Evolutionary conservation across 2,329 filamentous ascomycete species (phyloP), one percentile per base, ranked within the genome.

Genomic region (Pseudogymnoascus sp.): DNA sequence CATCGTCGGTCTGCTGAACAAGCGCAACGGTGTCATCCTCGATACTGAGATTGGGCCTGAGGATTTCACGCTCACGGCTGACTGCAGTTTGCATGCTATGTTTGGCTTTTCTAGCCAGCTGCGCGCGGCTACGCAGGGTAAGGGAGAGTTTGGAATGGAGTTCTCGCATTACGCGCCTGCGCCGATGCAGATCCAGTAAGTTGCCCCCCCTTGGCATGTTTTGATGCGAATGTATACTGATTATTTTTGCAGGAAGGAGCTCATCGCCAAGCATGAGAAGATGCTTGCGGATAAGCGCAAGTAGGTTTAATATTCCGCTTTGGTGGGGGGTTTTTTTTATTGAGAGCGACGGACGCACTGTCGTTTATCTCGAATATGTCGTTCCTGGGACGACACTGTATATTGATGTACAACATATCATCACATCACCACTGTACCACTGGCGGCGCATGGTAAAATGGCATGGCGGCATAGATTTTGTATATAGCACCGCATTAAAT

Each of bases 81-180:
- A 97, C 77, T 96, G 91, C 79, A 92, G 88, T 73, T 76, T 99
- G 73, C 96, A 97, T 74, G 85, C 88, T 73, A 99, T 99, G 94
- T 99, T 99, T 74, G 94, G 94, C 65, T 97, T 99, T 78, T 92
- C 87, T 70, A 90, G 87, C 41, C 90, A 96, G 76, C 77, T 99
- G 67, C 84, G 94, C 68, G 94, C 94, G 12, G 90, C 92, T 20
- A 97, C 92, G 2, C 94, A 99, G 78, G 94, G 94, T 64, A 99
- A 99, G 82, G 94, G 94, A 70, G 94, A 99, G 78, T 99, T 97
- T 73, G 89, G 84, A 70, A 97, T 99, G 94, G 94, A 99, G 77
- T 99, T 99, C 71, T 94, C 89, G 75, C 94, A 97, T 78, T 99
- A 99, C 71, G 86, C 89, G 59, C 81, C 91, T 59, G 91, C 94